Conservation (phyloP, 108 stramenopile genomes). For the Fragilaria radians region DNA sequence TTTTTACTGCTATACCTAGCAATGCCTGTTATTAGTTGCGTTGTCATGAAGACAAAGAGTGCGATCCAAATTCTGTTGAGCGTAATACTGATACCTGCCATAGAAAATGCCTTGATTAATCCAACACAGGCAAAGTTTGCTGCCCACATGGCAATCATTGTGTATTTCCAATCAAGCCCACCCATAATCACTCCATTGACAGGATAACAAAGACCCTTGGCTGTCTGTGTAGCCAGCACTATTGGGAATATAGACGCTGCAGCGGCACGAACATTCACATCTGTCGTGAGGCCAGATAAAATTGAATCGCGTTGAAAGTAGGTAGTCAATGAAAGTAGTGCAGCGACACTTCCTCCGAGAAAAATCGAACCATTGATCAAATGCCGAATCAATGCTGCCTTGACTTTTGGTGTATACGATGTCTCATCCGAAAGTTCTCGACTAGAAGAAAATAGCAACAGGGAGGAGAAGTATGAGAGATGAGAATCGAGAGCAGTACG, state of each 20-base stretch:
- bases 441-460: too few species aligned
- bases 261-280: constrained; percentile 6
- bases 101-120: neutral
- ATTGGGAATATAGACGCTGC: constrained; percentile 3
- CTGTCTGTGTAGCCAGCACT: constrained; percentile 18
- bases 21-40: constrained; percentile 14
- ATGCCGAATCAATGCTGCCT: neutral
- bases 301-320: neutral
- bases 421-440: too few species aligned
- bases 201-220: constrained; percentile 42
- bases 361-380: constrained; percentile 2
- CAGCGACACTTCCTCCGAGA: neutral
- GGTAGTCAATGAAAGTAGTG: neutral
- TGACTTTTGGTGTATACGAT: neutral
- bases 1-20: constrained; percentile 4
- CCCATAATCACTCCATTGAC: constrained; percentile 41
- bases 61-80: constrained; percentile 17
- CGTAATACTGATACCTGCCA: neutral
- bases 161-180: constrained; percentile 31
- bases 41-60: constrained; percentile 9
- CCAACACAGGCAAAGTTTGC: constrained; percentile 20
- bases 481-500: too few species aligned
- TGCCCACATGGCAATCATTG: constrained; percentile 24
- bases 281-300: constrained; percentile 4
- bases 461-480: too few species aligned